Percentiles rank a stretch among this genome's conserved stretches.
These are phyloP conservation scores for Eruca vesicaria DNA, from an alignment of 441 rosid genomes.

Conservation along the genomic window DNA sequence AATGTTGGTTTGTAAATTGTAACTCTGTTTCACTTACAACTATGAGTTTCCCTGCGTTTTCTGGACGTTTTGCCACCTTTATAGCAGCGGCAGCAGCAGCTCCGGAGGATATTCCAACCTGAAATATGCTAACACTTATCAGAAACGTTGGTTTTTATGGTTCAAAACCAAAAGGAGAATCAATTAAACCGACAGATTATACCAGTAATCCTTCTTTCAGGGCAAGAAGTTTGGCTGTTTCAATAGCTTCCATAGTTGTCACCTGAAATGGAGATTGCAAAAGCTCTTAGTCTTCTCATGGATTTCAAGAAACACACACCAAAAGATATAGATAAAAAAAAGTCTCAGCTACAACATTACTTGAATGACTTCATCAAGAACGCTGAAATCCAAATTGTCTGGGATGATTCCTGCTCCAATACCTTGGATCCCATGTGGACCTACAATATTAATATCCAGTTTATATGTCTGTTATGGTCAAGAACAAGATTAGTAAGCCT, in stretches of 20 bases:
- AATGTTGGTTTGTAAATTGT: not conserved
- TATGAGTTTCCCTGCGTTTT: slow-evolving; percentile 52
- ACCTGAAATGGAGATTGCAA: slow-evolving; percentile 37
- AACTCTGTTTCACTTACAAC: slow-evolving; percentile 39
- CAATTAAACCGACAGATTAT: not conserved
- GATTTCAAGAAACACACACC: not conserved
- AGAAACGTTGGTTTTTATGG: not conserved
- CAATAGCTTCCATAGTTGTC: slow-evolving; percentile 74
- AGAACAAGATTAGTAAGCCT: not conserved
- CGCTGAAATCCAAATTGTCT: slow-evolving; percentile 37
- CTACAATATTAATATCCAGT: not conserved
- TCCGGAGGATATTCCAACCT: slow-evolving; percentile 62
- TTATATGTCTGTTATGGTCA: not conserved
- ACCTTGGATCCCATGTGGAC: slow-evolving; percentile 44
- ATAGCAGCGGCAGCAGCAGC: slow-evolving; percentile 62
- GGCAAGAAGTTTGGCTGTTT: slow-evolving; percentile 70
- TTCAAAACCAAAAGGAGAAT: not conserved
- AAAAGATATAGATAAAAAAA: not conserved
- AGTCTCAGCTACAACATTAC: slow-evolving; percentile 35
- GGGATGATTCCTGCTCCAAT: slow-evolving; percentile 50
- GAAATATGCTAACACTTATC: not conserved
- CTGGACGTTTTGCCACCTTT: slow-evolving; percentile 48
- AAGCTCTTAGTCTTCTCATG: not conserved
- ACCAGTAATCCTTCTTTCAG: slow-evolving; percentile 84
- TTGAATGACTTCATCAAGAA: slow-evolving; percentile 45